Conservation (phyloP, 2,329 filamentous ascomycete genomes). For the Monilinia fructicola region DNA sequence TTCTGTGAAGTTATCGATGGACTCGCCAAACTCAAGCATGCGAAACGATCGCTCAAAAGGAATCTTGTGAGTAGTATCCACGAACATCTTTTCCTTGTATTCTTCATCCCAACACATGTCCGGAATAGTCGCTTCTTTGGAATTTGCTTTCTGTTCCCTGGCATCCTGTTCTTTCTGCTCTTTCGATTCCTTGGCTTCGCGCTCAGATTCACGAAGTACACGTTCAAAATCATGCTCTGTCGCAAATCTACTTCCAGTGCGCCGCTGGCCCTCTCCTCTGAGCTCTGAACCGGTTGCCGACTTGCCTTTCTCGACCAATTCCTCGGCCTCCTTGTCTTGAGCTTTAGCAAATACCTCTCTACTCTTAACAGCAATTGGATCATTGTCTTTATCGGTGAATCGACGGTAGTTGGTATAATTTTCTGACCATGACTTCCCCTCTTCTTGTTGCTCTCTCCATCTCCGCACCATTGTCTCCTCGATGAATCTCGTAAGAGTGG, state of each 20-base stretch:
- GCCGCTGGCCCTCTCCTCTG: constrained; percentile 56
- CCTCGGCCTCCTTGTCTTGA: constrained; percentile 33
- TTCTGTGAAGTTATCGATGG: constrained; percentile 71
- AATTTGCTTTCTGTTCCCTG: constrained; percentile 69
- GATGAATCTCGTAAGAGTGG: constrained; percentile 28
- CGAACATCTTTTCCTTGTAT: constrained; percentile 57
- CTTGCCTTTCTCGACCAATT: constrained; percentile 34
- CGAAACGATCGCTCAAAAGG: constrained; percentile 66
- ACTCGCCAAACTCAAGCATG: constrained; percentile 70
- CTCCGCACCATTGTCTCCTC: constrained; percentile 25
- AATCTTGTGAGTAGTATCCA: constrained; percentile 64
- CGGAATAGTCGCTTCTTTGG: constrained; percentile 74
- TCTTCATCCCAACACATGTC: constrained; percentile 67
- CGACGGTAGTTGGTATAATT: constrained; percentile 36
- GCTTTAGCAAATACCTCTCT: constrained; percentile 37
- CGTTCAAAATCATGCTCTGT: constrained; percentile 73
- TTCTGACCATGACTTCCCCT: constrained; percentile 33
- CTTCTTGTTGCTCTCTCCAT: constrained; percentile 34
- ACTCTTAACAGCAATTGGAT: constrained; percentile 36
- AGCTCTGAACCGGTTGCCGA: constrained; percentile 50
- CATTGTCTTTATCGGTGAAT: constrained; percentile 38
- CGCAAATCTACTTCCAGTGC: constrained; percentile 55
- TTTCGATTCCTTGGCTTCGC: constrained; percentile 67
- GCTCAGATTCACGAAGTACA: constrained; percentile 69
- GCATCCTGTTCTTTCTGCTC: constrained; percentile 65